Evolutionary conservation across 148 eudicot species (phyloP).

Genomic region (Spergularia bocconei): DNA sequence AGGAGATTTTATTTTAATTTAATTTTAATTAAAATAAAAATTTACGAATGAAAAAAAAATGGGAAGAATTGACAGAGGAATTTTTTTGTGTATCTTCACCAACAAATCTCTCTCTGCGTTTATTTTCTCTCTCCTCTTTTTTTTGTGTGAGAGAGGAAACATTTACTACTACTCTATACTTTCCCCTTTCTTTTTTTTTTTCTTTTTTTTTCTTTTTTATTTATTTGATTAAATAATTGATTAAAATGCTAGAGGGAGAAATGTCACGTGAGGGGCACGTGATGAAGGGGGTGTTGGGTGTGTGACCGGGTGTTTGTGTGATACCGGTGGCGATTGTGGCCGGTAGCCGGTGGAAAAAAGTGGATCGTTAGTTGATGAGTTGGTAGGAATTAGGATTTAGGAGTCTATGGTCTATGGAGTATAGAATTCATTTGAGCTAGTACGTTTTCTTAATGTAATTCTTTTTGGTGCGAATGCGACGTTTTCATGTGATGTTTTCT

Average conservation of each 20-base stretch:
- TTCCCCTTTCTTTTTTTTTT: not conserved
- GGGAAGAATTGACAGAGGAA: too few species aligned
- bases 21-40: too few species aligned
- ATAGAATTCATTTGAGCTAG: too few species aligned
- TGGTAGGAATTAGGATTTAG: too few species aligned
- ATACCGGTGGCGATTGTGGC: not conserved
- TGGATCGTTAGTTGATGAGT: not conserved
- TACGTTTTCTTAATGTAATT: too few species aligned
- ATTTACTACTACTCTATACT: not conserved
- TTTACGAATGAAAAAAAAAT: too few species aligned
- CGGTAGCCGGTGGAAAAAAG: not conserved
- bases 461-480: too few species aligned
- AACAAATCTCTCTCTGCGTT: not conserved
- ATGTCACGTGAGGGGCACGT: not conserved
- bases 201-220: not conserved
- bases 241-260: too few species aligned
- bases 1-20: too few species aligned
- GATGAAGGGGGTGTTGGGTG: not conserved
- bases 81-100: too few species aligned
- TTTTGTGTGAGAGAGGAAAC: not conserved
- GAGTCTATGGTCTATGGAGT: too few species aligned
- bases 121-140: not conserved
- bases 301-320: not conserved
- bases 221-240: not conserved
- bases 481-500: too few species aligned